Evolutionary conservation across 139 green algal species (phyloP).

Genomic region (Ettlia oleoabundans): DNA sequence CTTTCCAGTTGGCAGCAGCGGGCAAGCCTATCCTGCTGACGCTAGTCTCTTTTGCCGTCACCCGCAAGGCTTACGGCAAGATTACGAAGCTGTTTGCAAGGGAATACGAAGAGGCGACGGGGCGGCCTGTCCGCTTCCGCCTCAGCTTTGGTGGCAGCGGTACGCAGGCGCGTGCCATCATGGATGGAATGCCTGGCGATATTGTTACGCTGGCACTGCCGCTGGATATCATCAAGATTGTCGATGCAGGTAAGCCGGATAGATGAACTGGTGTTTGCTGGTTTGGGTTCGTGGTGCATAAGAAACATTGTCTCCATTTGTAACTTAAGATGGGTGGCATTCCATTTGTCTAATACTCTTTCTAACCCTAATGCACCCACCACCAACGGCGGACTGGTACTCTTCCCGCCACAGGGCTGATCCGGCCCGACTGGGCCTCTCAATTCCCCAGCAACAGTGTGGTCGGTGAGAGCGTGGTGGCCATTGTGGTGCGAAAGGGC

Average conservation of each 20-base stretch:
- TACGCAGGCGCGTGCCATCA: constrained; percentile 81
- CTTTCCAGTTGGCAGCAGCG: constrained; percentile 25
- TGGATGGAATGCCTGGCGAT: constrained; percentile 82
- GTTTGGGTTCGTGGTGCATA: too few species aligned
- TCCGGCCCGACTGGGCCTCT: constrained; percentile 60
- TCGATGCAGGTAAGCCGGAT: constrained; percentile 48
- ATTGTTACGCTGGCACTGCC: constrained; percentile 82
- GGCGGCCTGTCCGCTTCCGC: constrained; percentile 70
- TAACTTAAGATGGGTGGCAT: too few species aligned
- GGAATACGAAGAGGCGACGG: constrained; percentile 63
- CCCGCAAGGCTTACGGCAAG: constrained; percentile 58
- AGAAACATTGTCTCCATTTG: too few species aligned
- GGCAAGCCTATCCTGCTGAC: constrained; percentile 57
- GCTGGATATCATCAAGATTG: constrained; percentile 85
- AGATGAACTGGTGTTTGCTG: too few species aligned
- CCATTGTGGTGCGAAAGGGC: constrained; percentile 67
- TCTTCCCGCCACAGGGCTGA: constrained; percentile 50
- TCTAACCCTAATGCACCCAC: too few species aligned
- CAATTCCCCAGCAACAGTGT: constrained; percentile 60
- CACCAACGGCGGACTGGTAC: background rate
- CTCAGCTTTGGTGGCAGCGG: constrained; percentile 80
- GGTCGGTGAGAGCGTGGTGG: constrained; percentile 61
- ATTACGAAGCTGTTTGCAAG: constrained; percentile 72
- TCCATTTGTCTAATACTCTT: too few species aligned
- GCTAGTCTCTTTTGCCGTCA: constrained; percentile 84